Evolutionary conservation across 2,329 filamentous ascomycete species (phyloP).

Genomic region (Cercospora janseana): DNA sequence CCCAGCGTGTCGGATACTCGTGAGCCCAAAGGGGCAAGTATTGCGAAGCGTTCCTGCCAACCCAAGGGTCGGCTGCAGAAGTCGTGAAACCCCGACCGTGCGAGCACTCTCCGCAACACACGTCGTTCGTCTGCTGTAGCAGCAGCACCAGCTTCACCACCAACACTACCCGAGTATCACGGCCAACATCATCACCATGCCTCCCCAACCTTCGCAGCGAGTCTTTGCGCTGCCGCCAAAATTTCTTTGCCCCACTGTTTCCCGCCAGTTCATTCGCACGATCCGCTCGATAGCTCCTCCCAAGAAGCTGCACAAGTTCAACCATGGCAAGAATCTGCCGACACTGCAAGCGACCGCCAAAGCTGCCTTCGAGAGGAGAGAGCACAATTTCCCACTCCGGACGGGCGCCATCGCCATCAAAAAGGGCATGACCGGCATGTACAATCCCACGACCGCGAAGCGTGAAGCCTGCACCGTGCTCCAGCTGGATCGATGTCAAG

Average conservation of each 20-base stretch:
- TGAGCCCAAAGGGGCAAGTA: too few relatives aligned
- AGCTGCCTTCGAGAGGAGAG: conserved; percentile 60
- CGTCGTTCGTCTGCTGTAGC: conserved; percentile 3
- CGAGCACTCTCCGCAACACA: background rate
- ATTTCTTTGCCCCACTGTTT: conserved; percentile 37
- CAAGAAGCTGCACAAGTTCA: conserved; percentile 51
- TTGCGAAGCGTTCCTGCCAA: background rate
- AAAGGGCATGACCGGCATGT: conserved; percentile 93
- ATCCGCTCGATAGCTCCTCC: conserved; percentile 60
- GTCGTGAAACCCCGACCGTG: conserved; percentile 2
- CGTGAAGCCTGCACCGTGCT: conserved; percentile 87
- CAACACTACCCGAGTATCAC: background rate
- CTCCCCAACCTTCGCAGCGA: conserved; percentile 26
- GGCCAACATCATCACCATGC: conserved; percentile 27
- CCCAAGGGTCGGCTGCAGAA: conserved; percentile 2
- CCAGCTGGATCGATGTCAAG: conserved; percentile 88
- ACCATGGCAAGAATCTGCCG: conserved; percentile 50
- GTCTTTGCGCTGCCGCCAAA: conserved; percentile 34
- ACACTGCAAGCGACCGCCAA: conserved; percentile 56
- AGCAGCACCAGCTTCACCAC: background rate
- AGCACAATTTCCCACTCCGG: conserved; percentile 61
- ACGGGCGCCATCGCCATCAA: conserved; percentile 84
- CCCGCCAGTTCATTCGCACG: conserved; percentile 39
- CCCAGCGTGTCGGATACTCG: too few relatives aligned
- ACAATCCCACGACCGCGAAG: conserved; percentile 69